phyloP scores from a whole-genome alignment of 2,329 filamentous ascomycete genomes.

The Fusarium torulosum region DNA sequence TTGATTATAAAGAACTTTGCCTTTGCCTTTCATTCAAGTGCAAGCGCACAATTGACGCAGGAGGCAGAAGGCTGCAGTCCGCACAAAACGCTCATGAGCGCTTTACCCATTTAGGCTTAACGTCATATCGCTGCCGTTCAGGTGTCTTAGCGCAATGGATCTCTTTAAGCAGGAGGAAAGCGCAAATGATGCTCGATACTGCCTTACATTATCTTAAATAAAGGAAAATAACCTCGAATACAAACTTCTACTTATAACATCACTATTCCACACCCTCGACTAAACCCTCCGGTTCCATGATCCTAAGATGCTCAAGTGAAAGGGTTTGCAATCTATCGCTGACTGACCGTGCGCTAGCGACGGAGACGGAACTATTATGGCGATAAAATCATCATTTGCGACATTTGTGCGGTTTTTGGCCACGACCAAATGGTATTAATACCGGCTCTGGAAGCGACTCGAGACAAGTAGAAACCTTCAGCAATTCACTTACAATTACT shows the following conservation, averaged over 20 bases:
- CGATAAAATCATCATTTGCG: conserved; percentile 44
- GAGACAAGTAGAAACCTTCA: conserved; percentile 18
- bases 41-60: conserved; percentile 10
- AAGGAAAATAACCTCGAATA: neutral
- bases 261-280: neutral
- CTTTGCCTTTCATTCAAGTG: neutral
- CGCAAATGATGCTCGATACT: neutral
- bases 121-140: neutral
- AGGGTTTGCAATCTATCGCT: neutral
- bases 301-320: neutral
- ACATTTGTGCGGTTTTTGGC: conserved; percentile 55
- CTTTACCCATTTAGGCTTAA: conserved; percentile 19
- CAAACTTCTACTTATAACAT: neutral
- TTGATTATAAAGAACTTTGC: neutral
- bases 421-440: conserved; percentile 32
- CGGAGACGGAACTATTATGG: conserved; percentile 35
- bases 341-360: conserved; percentile 28
- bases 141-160: neutral
- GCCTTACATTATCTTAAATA: neutral
- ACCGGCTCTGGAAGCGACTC: conserved; percentile 19
- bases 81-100: conserved; percentile 4
- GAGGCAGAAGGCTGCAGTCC: neutral
- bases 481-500: conserved; percentile 1
- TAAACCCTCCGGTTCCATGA: neutral
- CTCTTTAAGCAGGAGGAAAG: conserved; percentile 7